Conservation (phyloP, 2,329 filamentous ascomycete genomes). For the Epichloe coenophiala region DNA sequence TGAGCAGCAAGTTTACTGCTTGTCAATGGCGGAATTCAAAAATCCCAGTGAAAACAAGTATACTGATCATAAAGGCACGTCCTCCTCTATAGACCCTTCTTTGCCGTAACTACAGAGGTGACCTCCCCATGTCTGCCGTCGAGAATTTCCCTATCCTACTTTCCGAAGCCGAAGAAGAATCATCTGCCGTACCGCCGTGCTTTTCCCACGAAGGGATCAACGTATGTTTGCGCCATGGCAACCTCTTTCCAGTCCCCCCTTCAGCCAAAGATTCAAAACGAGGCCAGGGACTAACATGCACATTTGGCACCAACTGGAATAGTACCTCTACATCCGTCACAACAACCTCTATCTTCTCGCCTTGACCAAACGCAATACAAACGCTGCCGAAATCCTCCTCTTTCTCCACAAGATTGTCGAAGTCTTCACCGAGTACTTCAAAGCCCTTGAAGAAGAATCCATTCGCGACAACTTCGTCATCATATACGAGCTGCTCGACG, state of each 20-base stretch:
- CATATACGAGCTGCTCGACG: slow-evolving; percentile 95
- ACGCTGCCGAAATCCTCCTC: slow-evolving; percentile 93
- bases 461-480: slow-evolving; percentile 99
- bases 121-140: slow-evolving; percentile 97
- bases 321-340: slow-evolving; percentile 98
- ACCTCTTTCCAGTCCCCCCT: neutral
- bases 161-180: slow-evolving; percentile 98
- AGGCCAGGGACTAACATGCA: slow-evolving; percentile 2
- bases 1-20: slow-evolving; percentile 20
- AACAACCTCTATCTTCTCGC: slow-evolving; percentile 98
- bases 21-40: no score
- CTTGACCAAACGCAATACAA: slow-evolving; percentile 95
- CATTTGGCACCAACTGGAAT: neutral
- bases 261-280: neutral
- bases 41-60: neutral
- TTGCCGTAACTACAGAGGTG: slow-evolving; percentile 94
- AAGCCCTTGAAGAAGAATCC: slow-evolving; percentile 94
- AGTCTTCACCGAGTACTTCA: slow-evolving; percentile 99
- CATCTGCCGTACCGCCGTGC: slow-evolving; percentile 89
- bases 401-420: slow-evolving; percentile 98
- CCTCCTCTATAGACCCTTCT: slow-evolving; percentile 64
- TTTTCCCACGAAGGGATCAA: slow-evolving; percentile 99
- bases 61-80: neutral
- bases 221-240: slow-evolving; percentile 37
- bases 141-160: slow-evolving; percentile 95